Evolutionary conservation across 2,329 filamentous ascomycete species (phyloP), one percentile per base, ranked within the genome.

Genomic region (Dothistroma pini): DNA sequence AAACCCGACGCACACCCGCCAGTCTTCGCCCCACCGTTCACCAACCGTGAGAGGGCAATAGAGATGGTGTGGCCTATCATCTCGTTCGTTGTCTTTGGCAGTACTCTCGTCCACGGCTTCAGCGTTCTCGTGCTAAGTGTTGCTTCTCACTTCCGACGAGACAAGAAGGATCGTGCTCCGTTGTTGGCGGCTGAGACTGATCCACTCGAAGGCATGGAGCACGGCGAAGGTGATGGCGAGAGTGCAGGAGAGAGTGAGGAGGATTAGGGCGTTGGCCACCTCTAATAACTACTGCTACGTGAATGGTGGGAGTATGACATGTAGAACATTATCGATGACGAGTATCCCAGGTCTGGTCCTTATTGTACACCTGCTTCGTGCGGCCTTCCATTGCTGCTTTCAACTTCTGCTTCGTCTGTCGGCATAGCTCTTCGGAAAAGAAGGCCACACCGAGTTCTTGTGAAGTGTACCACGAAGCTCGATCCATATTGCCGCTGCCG

Each of bases 391-490:
- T 48, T n/a, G 59, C 61, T 11, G 31, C n/a, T 29, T 65, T 52
- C 50, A 73, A 51, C 16, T 31, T 49, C 10, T 59, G 38, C 35
- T 56, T 54, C 19, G 69, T 58, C 55, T 58, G 52, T 25, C 38
- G 60, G 9, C 78, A 78, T 41, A 83, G 67, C 0, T 73, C 71
- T 8, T 58, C 67, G 4, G 76, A 78, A 56, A 82, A 80, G 49
- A 86, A 78, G 0, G 81, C 81, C 32, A 95, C 78, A 0, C 90
- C 90, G 22, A 95, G 77, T 75, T 96, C 91, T 75, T 95, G 91
- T 72, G 89, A 93, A 5, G 91, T 95, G 75, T 85, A 93, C 89
- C 89, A 95, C 71, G 89, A 93, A 8, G 91, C 90, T 0, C 90
- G 83, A 75, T 96, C 91, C 81, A 93, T 85, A 72, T 96, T 96